Base-by-base conservation (phyloP, 257 asterid species). In the Solanum okadae region DNA sequence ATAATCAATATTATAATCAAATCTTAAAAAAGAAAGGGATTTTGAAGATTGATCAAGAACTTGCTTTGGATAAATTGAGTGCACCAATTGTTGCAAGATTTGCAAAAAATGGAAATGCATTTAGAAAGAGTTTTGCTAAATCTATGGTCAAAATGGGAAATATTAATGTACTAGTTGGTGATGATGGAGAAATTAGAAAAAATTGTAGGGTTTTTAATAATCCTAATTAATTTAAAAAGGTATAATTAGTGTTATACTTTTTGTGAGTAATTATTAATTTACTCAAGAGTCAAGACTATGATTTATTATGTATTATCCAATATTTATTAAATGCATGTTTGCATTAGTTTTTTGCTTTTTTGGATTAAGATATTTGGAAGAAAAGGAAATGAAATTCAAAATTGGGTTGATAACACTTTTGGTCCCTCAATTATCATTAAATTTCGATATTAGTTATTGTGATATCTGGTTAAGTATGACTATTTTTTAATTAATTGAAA, bases 1-100 rank as follows among this genome's bases (percentile, higher is more conserved):
- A 96, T 40, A 95, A 93, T 89, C 94, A 94, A 88, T 95, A 91
- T 38, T 96, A 93, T 15, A 93, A 91, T 56, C 96, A 95, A 89
- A 89, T 94, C 4, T 8, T 83, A 25, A 84, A 88, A 8, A 93
- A 83, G 85, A 95, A 89, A 75, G 98, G 99, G 76, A 87, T 96
- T 4, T 0, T 96, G 91, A 91, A 91, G 84, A 96, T 96, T 52
- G 99, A 96, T 92, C 96, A 93, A 90, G 90, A 90, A 86, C 92
- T 96, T 86, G 94, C 92, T 1, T 20, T 88, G 87, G 94, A 95
- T 88, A 77, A 81, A 61, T 88, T 93, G 15, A 93, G 93, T 56
- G 91, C 90, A 18, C 83, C 90, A 4, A 37, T 90, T 37, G 91
- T 90, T 35, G n/a, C 90, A 3, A 89, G 79, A 9, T 87, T 90